Base-by-base conservation (phyloP, 2,329 filamentous ascomycete species). In the Leptographium lundbergii region DNA sequence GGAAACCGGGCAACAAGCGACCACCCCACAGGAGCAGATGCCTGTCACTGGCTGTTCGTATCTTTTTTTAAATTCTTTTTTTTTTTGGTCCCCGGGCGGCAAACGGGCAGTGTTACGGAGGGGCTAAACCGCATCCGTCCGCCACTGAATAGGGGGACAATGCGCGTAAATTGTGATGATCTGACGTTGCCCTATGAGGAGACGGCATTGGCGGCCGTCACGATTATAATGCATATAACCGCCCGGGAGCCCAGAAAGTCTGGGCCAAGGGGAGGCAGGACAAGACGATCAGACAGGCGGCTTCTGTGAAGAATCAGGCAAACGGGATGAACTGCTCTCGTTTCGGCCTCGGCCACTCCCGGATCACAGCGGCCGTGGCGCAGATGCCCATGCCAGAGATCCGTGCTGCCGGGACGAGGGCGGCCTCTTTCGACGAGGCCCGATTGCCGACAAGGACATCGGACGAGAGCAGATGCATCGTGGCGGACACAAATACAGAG, bases 161-260 rank as follows among this genome's bases (percentile, higher is more conserved):
- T 29, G 27, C 51, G 51, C 51, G n/a, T 45, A 54, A 54, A 55
- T 55, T 55, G 53, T 55, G 53, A 55, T 29, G 53, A 29, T 17
- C 13, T 55, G 54, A 19, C 10, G 50, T 29, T 48, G 56, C 47
- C 56, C 56, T 57, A 57, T 57, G 56, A 51, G 56, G 42, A 48
- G 24, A 10, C 42, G 45, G 39, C 25, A 56, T 13, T 9, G 9
- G 17, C 4, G 9, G 53, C n/a, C 53, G 5, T 11, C 34, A 17
- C 14, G 25, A 34, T 6, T 11, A 34, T 9, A 34, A 9, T 34
- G 32, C 10, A 34, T 19, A 6, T 56, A 56, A 34, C 54, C 54
- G 54, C 54, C 36, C 54, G n/a, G 14, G 17, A 13, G 19, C 5
- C 32, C 25, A 19, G 53, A 13, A 17, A 42, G 9, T n/a, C n/a